Percentiles rank a stretch among this genome's conserved stretches.
These are phyloP conservation scores for Anthostomella pinea DNA, from an alignment of 2,329 filamentous ascomycete genomes.

Conservation along the genomic window DNA sequence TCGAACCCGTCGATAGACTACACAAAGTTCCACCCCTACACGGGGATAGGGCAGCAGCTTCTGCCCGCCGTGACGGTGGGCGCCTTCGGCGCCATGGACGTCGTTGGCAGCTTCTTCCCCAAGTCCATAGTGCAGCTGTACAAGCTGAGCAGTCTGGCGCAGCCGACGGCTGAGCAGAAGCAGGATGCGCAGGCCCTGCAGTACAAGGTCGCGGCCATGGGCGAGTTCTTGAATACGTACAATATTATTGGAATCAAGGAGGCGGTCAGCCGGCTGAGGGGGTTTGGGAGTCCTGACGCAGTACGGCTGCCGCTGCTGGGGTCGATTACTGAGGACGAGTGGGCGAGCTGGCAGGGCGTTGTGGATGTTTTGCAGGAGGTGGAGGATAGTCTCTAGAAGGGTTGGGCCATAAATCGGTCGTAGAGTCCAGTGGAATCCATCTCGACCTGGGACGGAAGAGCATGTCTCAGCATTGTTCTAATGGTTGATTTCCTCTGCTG, in stretches of 20 bases:
- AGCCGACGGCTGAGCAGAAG: conserved; percentile 40
- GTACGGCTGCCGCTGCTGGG: conserved; percentile 15
- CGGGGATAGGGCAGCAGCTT: conserved; percentile 65
- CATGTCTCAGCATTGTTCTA: too few species aligned
- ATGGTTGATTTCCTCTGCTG: too few species aligned
- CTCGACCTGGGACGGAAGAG: conserved; percentile 11
- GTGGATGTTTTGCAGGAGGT: conserved; percentile 15
- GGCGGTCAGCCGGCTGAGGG: conserved; percentile 14
- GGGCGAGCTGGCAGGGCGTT: conserved; percentile 12
- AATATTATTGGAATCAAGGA: conserved; percentile 17
- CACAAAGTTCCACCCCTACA: conserved; percentile 60
- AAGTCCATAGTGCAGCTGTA: conserved; percentile 59
- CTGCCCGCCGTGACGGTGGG: conserved; percentile 61
- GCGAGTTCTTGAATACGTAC: conserved; percentile 14
- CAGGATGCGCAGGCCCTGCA: conserved; percentile 57
- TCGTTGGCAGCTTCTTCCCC: conserved; percentile 62
- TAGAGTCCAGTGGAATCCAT: conserved; percentile 13
- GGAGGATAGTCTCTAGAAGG: conserved; percentile 14
- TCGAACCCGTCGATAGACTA: conserved; percentile 60
- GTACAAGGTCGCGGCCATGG: conserved; percentile 36
- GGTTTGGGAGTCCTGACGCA: conserved; percentile 13
- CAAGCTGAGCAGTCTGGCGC: conserved; percentile 39
- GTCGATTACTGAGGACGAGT: conserved; percentile 16
- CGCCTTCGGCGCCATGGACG: conserved; percentile 64
- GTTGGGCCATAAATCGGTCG: conserved; percentile 10